Conservation (phyloP, 805 yeast species). For the Pichia kluyveri region DNA sequence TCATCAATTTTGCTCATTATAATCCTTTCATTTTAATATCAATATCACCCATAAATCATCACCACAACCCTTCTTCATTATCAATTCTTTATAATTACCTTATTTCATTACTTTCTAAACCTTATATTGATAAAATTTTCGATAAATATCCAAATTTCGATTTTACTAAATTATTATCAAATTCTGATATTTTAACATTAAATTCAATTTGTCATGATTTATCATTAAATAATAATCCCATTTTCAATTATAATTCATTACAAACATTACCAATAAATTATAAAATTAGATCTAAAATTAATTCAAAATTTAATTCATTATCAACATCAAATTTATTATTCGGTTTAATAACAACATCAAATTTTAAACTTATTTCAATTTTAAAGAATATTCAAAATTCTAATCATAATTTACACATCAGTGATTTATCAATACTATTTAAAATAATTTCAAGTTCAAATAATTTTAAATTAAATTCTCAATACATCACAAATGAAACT, state of each 20-base stretch:
- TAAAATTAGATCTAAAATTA: constrained; percentile 48
- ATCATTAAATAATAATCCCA: constrained; percentile 43
- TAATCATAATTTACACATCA: constrained; percentile 66
- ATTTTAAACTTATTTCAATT: constrained; percentile 57
- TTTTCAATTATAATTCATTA: constrained; percentile 54
- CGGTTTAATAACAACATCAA: constrained; percentile 60
- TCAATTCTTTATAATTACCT: constrained; percentile 59
- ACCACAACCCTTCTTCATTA: background rate
- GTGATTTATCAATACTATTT: constrained; percentile 69
- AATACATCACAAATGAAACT: constrained; percentile 44
- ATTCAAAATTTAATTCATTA: constrained; percentile 40
- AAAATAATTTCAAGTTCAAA: constrained; percentile 58
- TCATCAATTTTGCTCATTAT: constrained; percentile 52
- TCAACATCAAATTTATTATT: constrained; percentile 55
- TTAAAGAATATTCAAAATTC: constrained; percentile 50
- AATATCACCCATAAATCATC: constrained; percentile 18
- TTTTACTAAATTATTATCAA: constrained; percentile 62
- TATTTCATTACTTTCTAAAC: constrained; percentile 74
- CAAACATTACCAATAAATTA: constrained; percentile 54
- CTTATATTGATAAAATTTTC: constrained; percentile 63
- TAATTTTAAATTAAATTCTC: constrained; percentile 30
- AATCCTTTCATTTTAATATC: constrained; percentile 70
- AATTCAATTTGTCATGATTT: constrained; percentile 53
- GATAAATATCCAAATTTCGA: constrained; percentile 72
- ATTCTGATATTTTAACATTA: constrained; percentile 64